Evolutionary conservation across 2,329 filamentous ascomycete species (phyloP), one percentile per base, ranked within the genome.

Genomic region (Botryotinia narcissicola): DNA sequence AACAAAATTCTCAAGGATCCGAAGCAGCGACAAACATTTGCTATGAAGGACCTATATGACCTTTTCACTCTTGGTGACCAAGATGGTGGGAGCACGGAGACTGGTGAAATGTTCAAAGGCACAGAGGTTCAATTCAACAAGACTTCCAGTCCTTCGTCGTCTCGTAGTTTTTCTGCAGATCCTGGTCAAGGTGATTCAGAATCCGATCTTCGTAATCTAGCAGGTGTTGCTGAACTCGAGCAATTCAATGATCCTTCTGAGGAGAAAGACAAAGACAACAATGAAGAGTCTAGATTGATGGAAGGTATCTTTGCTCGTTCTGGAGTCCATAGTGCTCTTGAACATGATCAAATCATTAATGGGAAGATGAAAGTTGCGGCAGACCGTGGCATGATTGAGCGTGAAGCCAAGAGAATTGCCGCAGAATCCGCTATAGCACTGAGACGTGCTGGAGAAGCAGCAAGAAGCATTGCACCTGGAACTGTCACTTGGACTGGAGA

Each of bases 1-100:
- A 97, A 98, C 84, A 98, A 98, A 82, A 95, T 99, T 10, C 83
- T 99, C 69, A 95, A 93, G 78, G 95, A 99, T 78, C 94, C 96
- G 0, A 97, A 97, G 80, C 95, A 98, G 82, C 90, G 93, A 35
- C 93, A 96, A 76, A 94, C 92, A 0, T 97, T 98, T 81, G 93
- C 97, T 74, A 87, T 97, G 79, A 92, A 91, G 74, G 95, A 98
- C 79, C 84, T 99, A 25, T 93, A 98, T 77, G 95, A 99, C 80
- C 86, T 99, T 0, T 99, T 99, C 82, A 94, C 90, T 0, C 86
- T 97, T 3, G 92, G 90, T 32, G 87, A 88, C 22, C 88, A 90
- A 32, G 85, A 88, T 29, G 90, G 91, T 62, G 89, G 89, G 0
- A 88, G 89, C 46, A 96, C 94, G 0, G 93, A 97, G 81, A 97